Percentiles rank a stretch among this genome's conserved stretches.
phyloP scores from a whole-genome alignment of 768 basidiomycete species.

The Pulveroboletus sp. region DNA sequence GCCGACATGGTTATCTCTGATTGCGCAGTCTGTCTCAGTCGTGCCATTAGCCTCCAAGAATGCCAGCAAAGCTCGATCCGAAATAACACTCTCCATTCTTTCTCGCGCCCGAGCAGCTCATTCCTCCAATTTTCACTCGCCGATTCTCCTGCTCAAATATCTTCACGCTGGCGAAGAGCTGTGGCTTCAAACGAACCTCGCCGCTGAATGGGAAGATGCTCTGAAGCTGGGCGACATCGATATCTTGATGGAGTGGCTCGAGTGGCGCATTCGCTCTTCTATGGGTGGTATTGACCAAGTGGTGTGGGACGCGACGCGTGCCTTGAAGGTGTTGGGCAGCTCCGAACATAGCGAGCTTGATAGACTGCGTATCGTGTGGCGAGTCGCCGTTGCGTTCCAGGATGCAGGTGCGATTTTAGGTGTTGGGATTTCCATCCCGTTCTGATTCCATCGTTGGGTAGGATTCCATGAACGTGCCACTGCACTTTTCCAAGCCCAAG shows the following conservation, averaged over 20 bases:
- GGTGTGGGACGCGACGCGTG: slow-evolving; percentile 47
- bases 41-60: slow-evolving; percentile 66
- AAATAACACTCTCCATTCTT: slow-evolving; percentile 66
- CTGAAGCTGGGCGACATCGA: slow-evolving; percentile 49
- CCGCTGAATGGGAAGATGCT: slow-evolving; percentile 67
- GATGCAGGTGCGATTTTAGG: slow-evolving; percentile 55
- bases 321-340: slow-evolving; percentile 39
- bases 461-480: slow-evolving; percentile 71
- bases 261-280: slow-evolving; percentile 60
- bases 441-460: slow-evolving; percentile 26
- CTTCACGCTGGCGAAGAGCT: slow-evolving; percentile 69
- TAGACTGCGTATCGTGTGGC: slow-evolving; percentile 66
- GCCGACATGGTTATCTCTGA: slow-evolving; percentile 57
- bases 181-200: slow-evolving; percentile 55
- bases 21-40: slow-evolving; percentile 59
- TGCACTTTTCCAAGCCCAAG: slow-evolving; percentile 80
- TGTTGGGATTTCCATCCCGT: background rate
- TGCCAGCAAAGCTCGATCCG: slow-evolving; percentile 60
- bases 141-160: slow-evolving; percentile 54
- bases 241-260: slow-evolving; percentile 77
- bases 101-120: slow-evolving; percentile 58
- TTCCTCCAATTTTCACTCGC: slow-evolving; percentile 47
- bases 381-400: slow-evolving; percentile 56
- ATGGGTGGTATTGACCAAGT: slow-evolving; percentile 49
- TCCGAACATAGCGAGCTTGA: slow-evolving; percentile 47